phyloP scores from a whole-genome alignment of 805 yeast genomes.

The Wickerhamomyces tratensis region DNA sequence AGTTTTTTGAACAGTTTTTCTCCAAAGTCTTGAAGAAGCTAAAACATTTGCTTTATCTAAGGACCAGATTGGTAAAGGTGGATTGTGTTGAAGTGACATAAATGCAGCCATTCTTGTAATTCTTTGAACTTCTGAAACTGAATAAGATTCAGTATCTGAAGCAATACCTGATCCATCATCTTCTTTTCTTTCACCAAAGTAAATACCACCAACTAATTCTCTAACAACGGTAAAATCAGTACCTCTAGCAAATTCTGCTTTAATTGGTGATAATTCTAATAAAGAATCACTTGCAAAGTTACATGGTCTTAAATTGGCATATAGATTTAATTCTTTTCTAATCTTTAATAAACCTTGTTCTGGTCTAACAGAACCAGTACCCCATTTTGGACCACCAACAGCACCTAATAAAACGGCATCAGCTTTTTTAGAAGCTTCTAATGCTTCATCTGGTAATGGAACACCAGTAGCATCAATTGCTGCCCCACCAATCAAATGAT shows the following conservation, averaged over 20 bases:
- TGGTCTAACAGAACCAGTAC: constrained; percentile 92
- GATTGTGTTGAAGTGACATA: constrained; percentile 84
- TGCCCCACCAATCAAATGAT: constrained; percentile 95
- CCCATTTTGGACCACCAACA: constrained; percentile 99
- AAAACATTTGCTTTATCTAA: constrained; percentile 96
- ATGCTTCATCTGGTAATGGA: constrained; percentile 80
- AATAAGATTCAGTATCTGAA: constrained; percentile 87
- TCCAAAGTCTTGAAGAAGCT: constrained; percentile 95
- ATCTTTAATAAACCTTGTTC: constrained; percentile 94
- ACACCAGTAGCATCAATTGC: constrained; percentile 95
- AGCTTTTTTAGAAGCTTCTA: constrained; percentile 74
- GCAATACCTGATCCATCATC: constrained; percentile 84
- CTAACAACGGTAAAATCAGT: constrained; percentile 90
- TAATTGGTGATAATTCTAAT: constrained; percentile 81
- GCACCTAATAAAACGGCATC: constrained; percentile 97
- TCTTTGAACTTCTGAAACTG: constrained; percentile 88
- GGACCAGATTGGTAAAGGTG: constrained; percentile 94
- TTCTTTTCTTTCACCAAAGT: constrained; percentile 93
- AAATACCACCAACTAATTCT: constrained; percentile 96
- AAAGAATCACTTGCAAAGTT: constrained; percentile 81
- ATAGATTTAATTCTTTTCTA: constrained; percentile 86
- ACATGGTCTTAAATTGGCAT: constrained; percentile 96
- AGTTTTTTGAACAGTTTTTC: constrained; percentile 82
- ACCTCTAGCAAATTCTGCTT: constrained; percentile 76
- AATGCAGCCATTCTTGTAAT: constrained; percentile 98